Percentiles rank a stretch among this genome's conserved stretches.
phyloP scores from a whole-genome alignment of 2,329 filamentous ascomycete species.

The Sporothrix variecibatus region DNA sequence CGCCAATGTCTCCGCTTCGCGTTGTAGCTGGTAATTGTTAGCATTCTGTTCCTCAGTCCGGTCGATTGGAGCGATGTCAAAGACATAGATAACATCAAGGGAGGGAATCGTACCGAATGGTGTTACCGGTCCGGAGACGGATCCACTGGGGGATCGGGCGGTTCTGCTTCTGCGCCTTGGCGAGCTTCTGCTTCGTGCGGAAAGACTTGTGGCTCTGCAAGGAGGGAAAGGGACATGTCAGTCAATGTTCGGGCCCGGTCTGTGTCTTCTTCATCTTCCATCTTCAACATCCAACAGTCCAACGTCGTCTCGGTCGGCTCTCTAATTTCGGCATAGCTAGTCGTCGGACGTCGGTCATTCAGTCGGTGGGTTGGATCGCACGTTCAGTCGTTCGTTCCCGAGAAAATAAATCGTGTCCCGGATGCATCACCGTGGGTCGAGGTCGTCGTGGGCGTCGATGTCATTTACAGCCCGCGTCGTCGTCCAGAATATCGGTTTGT shows the following conservation, averaged over 20 bases:
- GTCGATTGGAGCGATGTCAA: background rate
- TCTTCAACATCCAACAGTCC: background rate
- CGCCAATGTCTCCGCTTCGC: conserved; percentile 99
- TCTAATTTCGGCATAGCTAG: background rate
- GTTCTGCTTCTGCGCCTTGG: conserved; percentile 99
- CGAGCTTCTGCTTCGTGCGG: conserved; percentile 99
- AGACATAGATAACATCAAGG: background rate
- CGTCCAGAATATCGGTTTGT: background rate
- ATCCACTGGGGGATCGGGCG: conserved; percentile 99
- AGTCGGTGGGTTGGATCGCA: background rate
- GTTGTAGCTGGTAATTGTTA: conserved; percentile 77
- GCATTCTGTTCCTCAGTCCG: background rate
- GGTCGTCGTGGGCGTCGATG: background rate
- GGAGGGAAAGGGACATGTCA: conserved; percentile 24
- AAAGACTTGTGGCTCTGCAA: conserved; percentile 98
- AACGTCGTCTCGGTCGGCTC: conserved; percentile 6
- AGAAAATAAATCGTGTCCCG: background rate
- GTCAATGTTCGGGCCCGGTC: conserved; percentile 18
- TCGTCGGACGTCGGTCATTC: background rate
- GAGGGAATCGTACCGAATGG: conserved; percentile 80
- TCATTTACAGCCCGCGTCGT: background rate
- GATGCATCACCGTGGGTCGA: background rate
- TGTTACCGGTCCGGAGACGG: conserved; percentile 96
- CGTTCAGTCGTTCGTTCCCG: background rate
- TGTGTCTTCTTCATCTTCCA: conserved; percentile 26